phyloP scores from a whole-genome alignment of 1,139 yeast genomes.

The Hansenula sp. region DNA sequence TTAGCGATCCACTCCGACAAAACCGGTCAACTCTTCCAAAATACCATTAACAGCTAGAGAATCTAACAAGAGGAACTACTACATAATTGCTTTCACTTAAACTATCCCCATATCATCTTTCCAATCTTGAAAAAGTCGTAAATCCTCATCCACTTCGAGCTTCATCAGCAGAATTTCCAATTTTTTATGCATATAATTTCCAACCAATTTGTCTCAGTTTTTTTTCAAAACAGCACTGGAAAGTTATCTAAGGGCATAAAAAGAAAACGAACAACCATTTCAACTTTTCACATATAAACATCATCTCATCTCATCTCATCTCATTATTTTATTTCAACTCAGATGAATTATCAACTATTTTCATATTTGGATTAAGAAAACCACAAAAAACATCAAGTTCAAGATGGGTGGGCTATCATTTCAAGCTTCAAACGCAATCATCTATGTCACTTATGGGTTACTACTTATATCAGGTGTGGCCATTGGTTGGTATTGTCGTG shows the following conservation, averaged over 20 bases:
- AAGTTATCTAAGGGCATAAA: slow-evolving; percentile 1
- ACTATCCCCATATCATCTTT: too few relatives aligned
- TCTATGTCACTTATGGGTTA: slow-evolving; percentile 68
- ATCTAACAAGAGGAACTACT: too few relatives aligned
- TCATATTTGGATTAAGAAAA: too few relatives aligned
- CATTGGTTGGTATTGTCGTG: slow-evolving; percentile 51
- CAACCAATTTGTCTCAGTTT: not conserved
- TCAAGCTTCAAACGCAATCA: slow-evolving; percentile 70
- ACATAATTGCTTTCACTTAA: too few relatives aligned
- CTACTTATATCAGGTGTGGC: slow-evolving; percentile 57
- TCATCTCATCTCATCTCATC: not conserved
- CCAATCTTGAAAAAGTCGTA: too few relatives aligned
- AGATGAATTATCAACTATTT: too few relatives aligned
- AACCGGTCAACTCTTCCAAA: too few relatives aligned
- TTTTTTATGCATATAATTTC: not conserved
- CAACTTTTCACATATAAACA: not conserved
- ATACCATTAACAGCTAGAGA: too few relatives aligned
- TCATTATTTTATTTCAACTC: not conserved
- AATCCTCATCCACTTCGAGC: not conserved
- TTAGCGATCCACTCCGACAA: too few relatives aligned
- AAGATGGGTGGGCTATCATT: slow-evolving; percentile 31
- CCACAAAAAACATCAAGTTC: not conserved
- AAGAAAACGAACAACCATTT: not conserved
- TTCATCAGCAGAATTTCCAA: not conserved
- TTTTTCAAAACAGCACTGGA: not conserved